These are phyloP conservation scores for Hygrophila difformis DNA, from an alignment of 257 asterid genomes.

Conservation along the genomic window DNA sequence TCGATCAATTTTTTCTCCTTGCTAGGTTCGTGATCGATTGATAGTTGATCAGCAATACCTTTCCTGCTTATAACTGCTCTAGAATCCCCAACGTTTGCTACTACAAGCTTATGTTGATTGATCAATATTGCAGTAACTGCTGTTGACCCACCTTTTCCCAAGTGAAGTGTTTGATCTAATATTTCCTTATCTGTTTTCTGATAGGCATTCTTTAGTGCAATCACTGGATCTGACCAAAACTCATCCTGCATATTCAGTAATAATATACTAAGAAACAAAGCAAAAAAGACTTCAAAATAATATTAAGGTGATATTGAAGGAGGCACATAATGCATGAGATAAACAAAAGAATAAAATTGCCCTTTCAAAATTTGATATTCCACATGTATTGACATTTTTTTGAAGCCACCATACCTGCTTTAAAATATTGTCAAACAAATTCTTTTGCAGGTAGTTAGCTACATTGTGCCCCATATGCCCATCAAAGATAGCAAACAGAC, in stretches of 20 bases:
- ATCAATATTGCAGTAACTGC: constrained; percentile 86
- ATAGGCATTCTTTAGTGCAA: constrained; percentile 61
- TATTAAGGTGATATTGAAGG: too few relatives aligned
- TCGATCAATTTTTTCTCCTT: constrained; percentile 63
- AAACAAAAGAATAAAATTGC: background rate
- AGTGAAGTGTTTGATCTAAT: constrained; percentile 44
- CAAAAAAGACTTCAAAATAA: too few relatives aligned
- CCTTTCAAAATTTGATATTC: background rate
- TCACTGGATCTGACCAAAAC: constrained; percentile 57
- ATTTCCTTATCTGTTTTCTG: constrained; percentile 53
- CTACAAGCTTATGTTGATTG: constrained; percentile 64
- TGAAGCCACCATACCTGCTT: constrained; percentile 41
- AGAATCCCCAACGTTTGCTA: constrained; percentile 90
- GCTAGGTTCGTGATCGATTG: constrained; percentile 88
- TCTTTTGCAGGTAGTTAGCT: constrained; percentile 58
- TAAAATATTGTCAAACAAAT: constrained; percentile 59
- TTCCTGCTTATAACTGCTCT: constrained; percentile 64
- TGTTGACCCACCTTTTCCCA: constrained; percentile 93
- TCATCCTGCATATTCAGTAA: constrained; percentile 37
- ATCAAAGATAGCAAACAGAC: constrained; percentile 82
- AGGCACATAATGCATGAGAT: background rate
- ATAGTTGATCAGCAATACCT: constrained; percentile 69
- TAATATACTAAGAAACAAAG: background rate
- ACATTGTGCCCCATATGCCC: constrained; percentile 94
- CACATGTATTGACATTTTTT: too few relatives aligned